Percentiles rank a stretch among this genome's conserved stretches.
Conservation (phyloP, 345 rosid species). For the Alliaria petiolata region DNA sequence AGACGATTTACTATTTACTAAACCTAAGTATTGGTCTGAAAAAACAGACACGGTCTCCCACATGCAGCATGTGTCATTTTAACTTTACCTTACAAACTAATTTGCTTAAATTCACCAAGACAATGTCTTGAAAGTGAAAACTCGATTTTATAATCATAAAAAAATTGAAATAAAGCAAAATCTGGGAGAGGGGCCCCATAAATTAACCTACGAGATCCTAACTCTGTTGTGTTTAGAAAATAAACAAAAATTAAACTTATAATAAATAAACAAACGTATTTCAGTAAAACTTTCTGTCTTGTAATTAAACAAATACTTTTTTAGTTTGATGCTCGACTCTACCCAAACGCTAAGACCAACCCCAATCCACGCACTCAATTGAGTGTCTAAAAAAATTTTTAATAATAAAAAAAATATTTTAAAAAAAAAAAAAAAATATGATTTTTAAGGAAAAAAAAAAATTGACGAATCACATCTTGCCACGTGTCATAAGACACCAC, state of each 20-base stretch:
- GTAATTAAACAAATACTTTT: not conserved
- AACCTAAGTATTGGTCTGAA: slow-evolving; percentile 32
- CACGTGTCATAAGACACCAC: too few species aligned
- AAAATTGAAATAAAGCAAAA: not conserved
- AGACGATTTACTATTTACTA: not conserved
- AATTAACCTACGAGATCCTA: too few species aligned
- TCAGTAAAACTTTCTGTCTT: not conserved
- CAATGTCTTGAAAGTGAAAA: slow-evolving; percentile 25
- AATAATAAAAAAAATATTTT: too few species aligned
- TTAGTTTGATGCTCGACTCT: not conserved
- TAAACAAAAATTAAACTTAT: not conserved
- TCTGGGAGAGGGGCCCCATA: too few species aligned
- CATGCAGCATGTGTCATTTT: slow-evolving; percentile 63
- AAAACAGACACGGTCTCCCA: slow-evolving; percentile 75
- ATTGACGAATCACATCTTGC: too few species aligned
- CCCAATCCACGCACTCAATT: too few species aligned
- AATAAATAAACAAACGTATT: not conserved
- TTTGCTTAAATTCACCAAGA: slow-evolving; percentile 17
- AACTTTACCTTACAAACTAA: slow-evolving; percentile 35
- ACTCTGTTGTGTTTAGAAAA: not conserved
- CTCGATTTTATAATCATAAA: not conserved
- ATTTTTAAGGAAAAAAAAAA: too few species aligned
- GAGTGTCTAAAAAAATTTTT: too few species aligned
- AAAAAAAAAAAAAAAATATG: too few species aligned
- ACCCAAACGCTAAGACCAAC: too few species aligned